Base-by-base conservation (phyloP, 345 rosid genomes). In the Iberis pinnata region DNA sequence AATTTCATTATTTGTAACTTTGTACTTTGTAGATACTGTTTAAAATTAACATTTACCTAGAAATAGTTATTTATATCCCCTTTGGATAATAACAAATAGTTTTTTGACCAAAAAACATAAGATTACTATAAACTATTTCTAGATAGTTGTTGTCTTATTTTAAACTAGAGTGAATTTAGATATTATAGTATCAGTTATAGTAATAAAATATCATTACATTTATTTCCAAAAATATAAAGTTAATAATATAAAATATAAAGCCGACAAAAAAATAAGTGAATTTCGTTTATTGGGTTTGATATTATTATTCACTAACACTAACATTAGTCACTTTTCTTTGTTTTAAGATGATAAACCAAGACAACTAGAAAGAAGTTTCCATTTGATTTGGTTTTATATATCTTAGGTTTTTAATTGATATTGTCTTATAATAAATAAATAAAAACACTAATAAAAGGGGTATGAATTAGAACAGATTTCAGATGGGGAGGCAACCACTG, bases 401-500 rank as follows among this genome's bases (percentile, higher is more conserved):
- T n/a, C n/a, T n/a, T n/a, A n/a, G n/a, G n/a, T n/a, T n/a, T n/a
- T n/a, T n/a, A n/a, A n/a, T n/a, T n/a, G n/a, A n/a, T n/a, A n/a
- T n/a, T n/a, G n/a, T n/a, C n/a, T n/a, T n/a, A n/a, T n/a, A n/a
- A n/a, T n/a, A n/a, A n/a, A n/a, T n/a, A n/a, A n/a, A n/a, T n/a
- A n/a, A n/a, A n/a, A n/a, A n/a, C n/a, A n/a, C n/a, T n/a, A n/a
- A n/a, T n/a, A n/a, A n/a, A n/a, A n/a, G n/a, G n/a, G n/a, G n/a
- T n/a, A n/a, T n/a, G n/a, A n/a, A n/a, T n/a, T n/a, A n/a, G n/a
- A 31, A 33, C 78, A 90, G 98, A 80, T 90, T 90, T 75, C 98
- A 90, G 62, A 82, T 90, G 98, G 98, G 96, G 14, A 84, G 98
- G 43, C 98, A 90, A 39, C 95, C 98, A 25, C 65, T 90, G 48